A percentile compares a stretch with the other conserved stretches of the same genome.
phyloP scores from a whole-genome alignment of 345 rosid species.

The Lepidium africanum region DNA sequence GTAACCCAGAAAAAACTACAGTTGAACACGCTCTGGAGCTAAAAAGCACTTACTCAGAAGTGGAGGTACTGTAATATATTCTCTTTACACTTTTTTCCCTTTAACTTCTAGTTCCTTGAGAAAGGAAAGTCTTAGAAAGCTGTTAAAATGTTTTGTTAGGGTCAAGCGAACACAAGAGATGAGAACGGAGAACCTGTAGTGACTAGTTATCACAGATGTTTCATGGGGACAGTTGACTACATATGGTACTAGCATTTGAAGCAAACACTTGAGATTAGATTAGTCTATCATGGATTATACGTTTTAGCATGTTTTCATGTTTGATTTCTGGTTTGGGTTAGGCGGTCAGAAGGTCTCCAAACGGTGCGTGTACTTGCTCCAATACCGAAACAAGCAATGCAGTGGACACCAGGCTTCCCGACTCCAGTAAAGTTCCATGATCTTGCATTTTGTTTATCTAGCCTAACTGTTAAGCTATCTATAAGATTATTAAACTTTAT shows the following conservation, averaged over 20 bases:
- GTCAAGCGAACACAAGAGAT: slow-evolving; percentile 61
- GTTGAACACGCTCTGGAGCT: slow-evolving; percentile 74
- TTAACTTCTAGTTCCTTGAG: not conserved
- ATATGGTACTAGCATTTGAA: slow-evolving; percentile 49
- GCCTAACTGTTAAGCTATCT: not conserved
- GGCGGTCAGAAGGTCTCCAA: slow-evolving; percentile 87
- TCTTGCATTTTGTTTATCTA: not conserved
- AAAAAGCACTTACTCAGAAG: slow-evolving; percentile 74
- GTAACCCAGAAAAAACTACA: slow-evolving; percentile 39
- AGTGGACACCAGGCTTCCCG: slow-evolving; percentile 85
- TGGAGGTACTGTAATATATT: slow-evolving; percentile 45
- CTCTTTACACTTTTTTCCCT: not conserved
- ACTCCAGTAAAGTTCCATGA: slow-evolving; percentile 50
- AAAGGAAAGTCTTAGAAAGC: not conserved
- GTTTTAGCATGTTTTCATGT: not conserved
- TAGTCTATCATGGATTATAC: not conserved
- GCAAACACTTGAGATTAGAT: not conserved
- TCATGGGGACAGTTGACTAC: slow-evolving; percentile 92
- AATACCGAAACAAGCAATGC: slow-evolving; percentile 79
- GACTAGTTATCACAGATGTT: slow-evolving; percentile 83
- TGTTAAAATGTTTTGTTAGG: slow-evolving; percentile 36
- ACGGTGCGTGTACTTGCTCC: slow-evolving; percentile 88
- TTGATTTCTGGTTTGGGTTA: slow-evolving; percentile 20
- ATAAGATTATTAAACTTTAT: not conserved
- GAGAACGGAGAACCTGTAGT: slow-evolving; percentile 70